A percentile compares a stretch with the other conserved stretches of the same genome.
phyloP scores from a whole-genome alignment of 176 grass and related monocot species.

The Aegilops tauschii region DNA sequence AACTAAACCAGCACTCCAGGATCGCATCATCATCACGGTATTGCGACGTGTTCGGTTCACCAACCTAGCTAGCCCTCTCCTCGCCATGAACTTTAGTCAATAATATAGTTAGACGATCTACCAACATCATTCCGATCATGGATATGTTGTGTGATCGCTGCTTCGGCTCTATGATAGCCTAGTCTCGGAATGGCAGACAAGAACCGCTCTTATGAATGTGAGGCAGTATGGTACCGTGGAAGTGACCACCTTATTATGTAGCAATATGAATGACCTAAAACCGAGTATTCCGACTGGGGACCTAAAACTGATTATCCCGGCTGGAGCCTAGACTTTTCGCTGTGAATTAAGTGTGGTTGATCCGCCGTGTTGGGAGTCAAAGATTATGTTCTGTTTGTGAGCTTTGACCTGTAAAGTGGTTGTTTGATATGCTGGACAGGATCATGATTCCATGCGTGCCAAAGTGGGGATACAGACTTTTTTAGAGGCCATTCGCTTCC shows the following conservation, averaged over 20 bases:
- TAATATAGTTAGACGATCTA: slow-evolving; percentile 49
- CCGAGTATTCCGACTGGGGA: slow-evolving; percentile 12
- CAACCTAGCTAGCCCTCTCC: neutral
- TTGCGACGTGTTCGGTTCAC: neutral
- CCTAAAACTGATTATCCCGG: slow-evolving; percentile 23
- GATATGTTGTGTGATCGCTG: slow-evolving; percentile 28
- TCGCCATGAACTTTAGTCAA: slow-evolving; percentile 26
- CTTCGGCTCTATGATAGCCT: slow-evolving; percentile 3
- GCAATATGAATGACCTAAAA: slow-evolving; percentile 19
- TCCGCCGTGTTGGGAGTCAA: neutral
- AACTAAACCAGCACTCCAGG: neutral
- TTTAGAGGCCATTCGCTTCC: neutral
- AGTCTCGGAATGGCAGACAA: slow-evolving; percentile 15
- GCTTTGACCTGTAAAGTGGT: neutral
- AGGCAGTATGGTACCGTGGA: slow-evolving; percentile 24
- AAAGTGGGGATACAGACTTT: neutral
- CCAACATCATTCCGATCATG: slow-evolving; percentile 27
- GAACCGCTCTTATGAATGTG: slow-evolving; percentile 4
- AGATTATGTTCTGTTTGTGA: neutral
- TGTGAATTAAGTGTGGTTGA: neutral
- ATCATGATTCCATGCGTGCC: neutral
- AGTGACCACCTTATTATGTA: slow-evolving; percentile 22
- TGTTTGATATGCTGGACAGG: neutral
- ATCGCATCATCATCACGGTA: neutral
- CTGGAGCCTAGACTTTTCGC: neutral